These are phyloP conservation scores for Myriosclerotinia duriaeana DNA, from an alignment of 2,329 filamentous ascomycete genomes.

Conservation along the genomic window DNA sequence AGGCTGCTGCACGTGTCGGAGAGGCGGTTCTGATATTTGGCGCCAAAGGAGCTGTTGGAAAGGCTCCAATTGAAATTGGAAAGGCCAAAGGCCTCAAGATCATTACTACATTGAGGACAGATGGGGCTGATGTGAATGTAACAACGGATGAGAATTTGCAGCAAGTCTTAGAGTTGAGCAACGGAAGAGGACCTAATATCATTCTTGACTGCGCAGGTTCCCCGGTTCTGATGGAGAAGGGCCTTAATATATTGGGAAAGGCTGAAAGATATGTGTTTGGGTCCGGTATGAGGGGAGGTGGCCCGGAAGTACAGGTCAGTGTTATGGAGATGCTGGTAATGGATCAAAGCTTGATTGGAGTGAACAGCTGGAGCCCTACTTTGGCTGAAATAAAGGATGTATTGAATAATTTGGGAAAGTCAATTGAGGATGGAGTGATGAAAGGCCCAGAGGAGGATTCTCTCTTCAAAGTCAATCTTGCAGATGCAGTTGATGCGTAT, in stretches of 20 bases:
- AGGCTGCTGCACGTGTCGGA: background rate
- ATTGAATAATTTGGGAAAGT: background rate
- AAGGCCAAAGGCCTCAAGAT: background rate
- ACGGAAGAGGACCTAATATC: background rate
- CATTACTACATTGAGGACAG: background rate
- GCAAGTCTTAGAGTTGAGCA: constrained; percentile 5
- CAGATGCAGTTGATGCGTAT: background rate
- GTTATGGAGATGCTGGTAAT: constrained; percentile 10
- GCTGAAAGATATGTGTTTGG: constrained; percentile 6
- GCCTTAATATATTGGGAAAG: constrained; percentile 7
- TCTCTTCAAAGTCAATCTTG: background rate
- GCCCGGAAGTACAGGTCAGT: constrained; percentile 2
- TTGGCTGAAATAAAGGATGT: background rate
- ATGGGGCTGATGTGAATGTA: constrained; percentile 8
- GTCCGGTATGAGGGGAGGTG: constrained; percentile 7
- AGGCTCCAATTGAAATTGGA: background rate
- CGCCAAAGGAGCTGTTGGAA: background rate
- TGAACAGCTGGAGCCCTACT: constrained; percentile 1
- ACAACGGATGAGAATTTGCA: background rate
- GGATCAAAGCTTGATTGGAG: constrained; percentile 15
- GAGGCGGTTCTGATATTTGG: constrained; percentile 3
- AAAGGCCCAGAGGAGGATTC: background rate
- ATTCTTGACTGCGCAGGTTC: constrained; percentile 17
- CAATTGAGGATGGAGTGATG: constrained; percentile 5
- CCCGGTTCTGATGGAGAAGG: constrained; percentile 3